Percentiles rank a stretch among this genome's conserved stretches.
Evolutionary conservation across 352 stramenopile species (phyloP).

Genomic region (Thraustochytrium sp.): DNA sequence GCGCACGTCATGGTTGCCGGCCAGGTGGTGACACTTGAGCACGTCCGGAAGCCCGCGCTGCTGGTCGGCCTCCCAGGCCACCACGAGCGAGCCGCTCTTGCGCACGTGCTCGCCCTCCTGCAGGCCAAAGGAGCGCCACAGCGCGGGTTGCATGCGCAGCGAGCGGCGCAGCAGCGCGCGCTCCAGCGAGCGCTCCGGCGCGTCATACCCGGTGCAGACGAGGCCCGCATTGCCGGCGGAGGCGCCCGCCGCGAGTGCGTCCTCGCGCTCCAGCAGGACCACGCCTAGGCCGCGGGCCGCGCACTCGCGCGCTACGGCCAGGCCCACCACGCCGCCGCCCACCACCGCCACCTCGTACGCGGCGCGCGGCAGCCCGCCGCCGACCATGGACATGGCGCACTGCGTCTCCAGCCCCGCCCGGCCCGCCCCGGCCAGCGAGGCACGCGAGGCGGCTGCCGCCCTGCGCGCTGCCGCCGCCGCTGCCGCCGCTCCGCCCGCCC

Average conservation of each 20-base stretch:
- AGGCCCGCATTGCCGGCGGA: constrained; percentile 88
- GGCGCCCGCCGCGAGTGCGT: constrained; percentile 70
- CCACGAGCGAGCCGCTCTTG: constrained; percentile 57
- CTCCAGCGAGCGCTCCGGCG: constrained; percentile 56
- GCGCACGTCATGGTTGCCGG: constrained; percentile 56
- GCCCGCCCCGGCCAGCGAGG: too few species aligned
- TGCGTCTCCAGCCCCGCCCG: not conserved
- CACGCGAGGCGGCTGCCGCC: too few species aligned
- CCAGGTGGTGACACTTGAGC: constrained; percentile 53
- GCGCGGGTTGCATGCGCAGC: constrained; percentile 47
- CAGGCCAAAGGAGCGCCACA: constrained; percentile 53
- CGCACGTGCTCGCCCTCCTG: constrained; percentile 54
- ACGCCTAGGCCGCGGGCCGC: constrained; percentile 62
- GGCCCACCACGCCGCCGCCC: constrained; percentile 61
- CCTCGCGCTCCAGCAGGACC: constrained; percentile 76
- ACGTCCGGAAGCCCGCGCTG: constrained; percentile 46
- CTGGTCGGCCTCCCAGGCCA: constrained; percentile 54
- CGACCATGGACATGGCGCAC: not conserved
- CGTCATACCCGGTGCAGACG: constrained; percentile 69
- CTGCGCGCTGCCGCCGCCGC: too few species aligned
- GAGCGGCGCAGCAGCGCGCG: constrained; percentile 56
- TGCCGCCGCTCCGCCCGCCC: too few species aligned
- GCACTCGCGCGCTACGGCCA: constrained; percentile 61
- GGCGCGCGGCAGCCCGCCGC: not conserved
- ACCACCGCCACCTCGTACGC: constrained; percentile 52